Percentiles rank a stretch among this genome's conserved stretches.
phyloP scores from a whole-genome alignment of 2,329 filamentous ascomycete genomes.

The Fusarium sp. region DNA sequence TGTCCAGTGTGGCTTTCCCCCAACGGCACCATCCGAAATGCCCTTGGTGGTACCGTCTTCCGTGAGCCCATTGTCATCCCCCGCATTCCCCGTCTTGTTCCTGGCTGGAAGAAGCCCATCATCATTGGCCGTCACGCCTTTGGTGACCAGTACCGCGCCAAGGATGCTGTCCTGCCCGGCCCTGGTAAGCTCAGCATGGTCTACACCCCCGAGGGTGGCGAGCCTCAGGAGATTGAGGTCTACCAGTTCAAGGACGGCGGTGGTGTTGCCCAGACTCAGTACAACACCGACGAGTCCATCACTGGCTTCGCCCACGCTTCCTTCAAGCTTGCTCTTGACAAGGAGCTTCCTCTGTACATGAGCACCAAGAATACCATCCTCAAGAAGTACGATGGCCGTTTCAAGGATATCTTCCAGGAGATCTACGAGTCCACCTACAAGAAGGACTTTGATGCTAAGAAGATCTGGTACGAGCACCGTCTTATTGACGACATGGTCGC shows the following conservation, averaged over 20 bases:
- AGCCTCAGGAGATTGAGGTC: slow-evolving; percentile 88
- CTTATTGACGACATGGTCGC: slow-evolving; percentile 99
- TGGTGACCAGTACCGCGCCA: slow-evolving; percentile 98
- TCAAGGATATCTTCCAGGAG: slow-evolving; percentile 99
- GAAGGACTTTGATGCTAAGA: slow-evolving; percentile 87
- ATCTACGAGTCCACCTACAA: slow-evolving; percentile 91
- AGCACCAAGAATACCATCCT: slow-evolving; percentile 99
- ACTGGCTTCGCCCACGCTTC: slow-evolving; percentile 93
- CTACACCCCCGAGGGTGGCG: slow-evolving; percentile 85
- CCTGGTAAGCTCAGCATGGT: slow-evolving; percentile 94
- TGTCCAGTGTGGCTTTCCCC: slow-evolving; percentile 92
- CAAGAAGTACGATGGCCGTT: slow-evolving; percentile 97
- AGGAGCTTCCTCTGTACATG: slow-evolving; percentile 96
- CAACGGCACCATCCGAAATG: slow-evolving; percentile 87
- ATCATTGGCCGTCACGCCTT: slow-evolving; percentile 99
- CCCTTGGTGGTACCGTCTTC: slow-evolving; percentile 94
- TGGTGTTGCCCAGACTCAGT: slow-evolving; percentile 93
- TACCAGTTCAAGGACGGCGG: slow-evolving; percentile 89
- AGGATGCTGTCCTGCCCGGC: slow-evolving; percentile 85
- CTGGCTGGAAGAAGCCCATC: slow-evolving; percentile 98
- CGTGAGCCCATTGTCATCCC: slow-evolving; percentile 98
- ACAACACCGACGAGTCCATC: slow-evolving; percentile 98
- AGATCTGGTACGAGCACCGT: slow-evolving; percentile 99
- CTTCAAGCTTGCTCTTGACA: slow-evolving; percentile 93
- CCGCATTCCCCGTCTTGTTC: slow-evolving; percentile 90